phyloP scores from a whole-genome alignment of 768 basidiomycete species.

The Pulveroboletus sp. region DNA sequence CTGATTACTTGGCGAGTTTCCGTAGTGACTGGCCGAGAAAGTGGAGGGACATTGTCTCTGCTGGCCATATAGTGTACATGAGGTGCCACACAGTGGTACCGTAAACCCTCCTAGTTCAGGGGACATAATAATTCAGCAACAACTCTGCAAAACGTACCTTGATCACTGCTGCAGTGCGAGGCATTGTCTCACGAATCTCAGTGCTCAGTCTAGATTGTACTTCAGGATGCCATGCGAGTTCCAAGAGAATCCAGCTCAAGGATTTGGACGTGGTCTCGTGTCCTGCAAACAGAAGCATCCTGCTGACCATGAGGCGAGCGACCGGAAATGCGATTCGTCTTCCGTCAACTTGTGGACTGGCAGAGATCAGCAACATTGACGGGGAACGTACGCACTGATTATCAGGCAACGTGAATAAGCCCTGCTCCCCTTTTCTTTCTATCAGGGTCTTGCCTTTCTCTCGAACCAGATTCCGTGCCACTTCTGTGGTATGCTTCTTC shows the following conservation, averaged over 20 bases:
- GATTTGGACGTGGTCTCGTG: constrained; percentile 63
- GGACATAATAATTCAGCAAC: constrained; percentile 15
- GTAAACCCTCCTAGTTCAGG: constrained; percentile 39
- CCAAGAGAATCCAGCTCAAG: constrained; percentile 58
- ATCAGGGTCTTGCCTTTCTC: constrained; percentile 13
- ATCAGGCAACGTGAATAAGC: constrained; percentile 38
- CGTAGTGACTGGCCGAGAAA: constrained; percentile 49
- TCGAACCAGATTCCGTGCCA: constrained; percentile 14
- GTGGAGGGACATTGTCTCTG: constrained; percentile 56
- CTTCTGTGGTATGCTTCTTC: not conserved
- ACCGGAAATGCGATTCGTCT: constrained; percentile 8
- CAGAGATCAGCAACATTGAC: not conserved
- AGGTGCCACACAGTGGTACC: constrained; percentile 48
- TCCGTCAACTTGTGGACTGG: constrained; percentile 23
- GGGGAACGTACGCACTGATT: not conserved
- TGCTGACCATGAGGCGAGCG: constrained; percentile 10
- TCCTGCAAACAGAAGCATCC: constrained; percentile 45
- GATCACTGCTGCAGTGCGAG: constrained; percentile 40
- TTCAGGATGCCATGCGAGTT: constrained; percentile 54
- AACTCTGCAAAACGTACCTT: constrained; percentile 12
- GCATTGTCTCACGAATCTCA: constrained; percentile 35
- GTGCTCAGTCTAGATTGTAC: constrained; percentile 57
- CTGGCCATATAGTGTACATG: constrained; percentile 47
- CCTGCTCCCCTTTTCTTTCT: constrained; percentile 10
- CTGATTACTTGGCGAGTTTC: constrained; percentile 40